Conservation (phyloP, 495 filamentous ascomycete genomes). For the Xylaria intraflava region DNA sequence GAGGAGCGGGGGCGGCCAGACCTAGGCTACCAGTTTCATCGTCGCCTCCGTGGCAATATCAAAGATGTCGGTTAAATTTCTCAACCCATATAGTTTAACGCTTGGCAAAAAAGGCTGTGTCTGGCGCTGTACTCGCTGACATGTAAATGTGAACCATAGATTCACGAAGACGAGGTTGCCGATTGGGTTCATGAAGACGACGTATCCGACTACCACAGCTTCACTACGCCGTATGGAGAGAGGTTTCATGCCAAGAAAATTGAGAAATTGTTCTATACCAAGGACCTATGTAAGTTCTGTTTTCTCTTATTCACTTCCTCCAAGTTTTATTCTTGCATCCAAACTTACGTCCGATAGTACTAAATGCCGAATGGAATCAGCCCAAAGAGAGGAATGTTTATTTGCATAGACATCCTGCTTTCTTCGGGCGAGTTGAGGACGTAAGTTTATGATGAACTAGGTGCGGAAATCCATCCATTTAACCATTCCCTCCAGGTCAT, state of each 20-base stretch:
- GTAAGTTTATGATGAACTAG: conserved; percentile 19
- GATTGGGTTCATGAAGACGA: conserved; percentile 74
- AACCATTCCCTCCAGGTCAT: conserved; percentile 48
- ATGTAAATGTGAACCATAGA: background rate
- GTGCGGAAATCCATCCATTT: background rate
- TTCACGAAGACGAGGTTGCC: conserved; percentile 64
- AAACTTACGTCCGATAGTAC: conserved; percentile 35
- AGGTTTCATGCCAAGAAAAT: conserved; percentile 66
- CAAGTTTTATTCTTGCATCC: background rate
- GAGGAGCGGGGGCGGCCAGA: conserved; percentile 59
- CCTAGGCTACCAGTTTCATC: conserved; percentile 20
- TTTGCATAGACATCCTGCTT: conserved; percentile 74
- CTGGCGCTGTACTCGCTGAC: background rate
- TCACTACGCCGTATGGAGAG: conserved; percentile 68
- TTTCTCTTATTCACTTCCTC: too few species aligned
- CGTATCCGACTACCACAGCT: conserved; percentile 68
- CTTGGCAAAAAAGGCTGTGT: background rate
- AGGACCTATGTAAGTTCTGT: conserved; percentile 50
- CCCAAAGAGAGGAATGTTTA: conserved; percentile 61
- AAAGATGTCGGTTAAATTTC: conserved; percentile 45
- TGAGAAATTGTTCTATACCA: conserved; percentile 70
- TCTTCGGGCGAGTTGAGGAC: conserved; percentile 30
- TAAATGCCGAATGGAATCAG: conserved; percentile 83
- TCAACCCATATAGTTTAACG: background rate
- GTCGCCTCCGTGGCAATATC: conserved; percentile 50